These are phyloP conservation scores for Paramarasmius palmivorus DNA, from an alignment of 1,284 basidiomycete species.

Conservation along the genomic window DNA sequence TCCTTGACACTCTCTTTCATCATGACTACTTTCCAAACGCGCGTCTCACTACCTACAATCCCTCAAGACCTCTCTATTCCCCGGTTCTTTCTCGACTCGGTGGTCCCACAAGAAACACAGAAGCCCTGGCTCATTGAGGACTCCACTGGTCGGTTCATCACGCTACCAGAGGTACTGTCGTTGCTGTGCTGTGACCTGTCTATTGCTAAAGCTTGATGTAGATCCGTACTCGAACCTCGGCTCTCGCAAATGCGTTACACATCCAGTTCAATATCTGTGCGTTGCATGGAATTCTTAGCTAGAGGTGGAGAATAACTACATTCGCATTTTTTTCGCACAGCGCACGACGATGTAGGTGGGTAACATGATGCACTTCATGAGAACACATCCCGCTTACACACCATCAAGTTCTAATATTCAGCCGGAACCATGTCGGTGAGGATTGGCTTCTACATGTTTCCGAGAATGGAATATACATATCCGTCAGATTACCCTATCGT, in stretches of 20 bases:
- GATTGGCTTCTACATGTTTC: slow-evolving; percentile 1
- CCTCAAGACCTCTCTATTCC: slow-evolving; percentile 65
- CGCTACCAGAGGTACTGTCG: slow-evolving; percentile 42
- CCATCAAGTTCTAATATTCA: slow-evolving; percentile 54
- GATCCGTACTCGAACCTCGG: slow-evolving; percentile 48
- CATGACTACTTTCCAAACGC: slow-evolving; percentile 11
- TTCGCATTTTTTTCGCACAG: slow-evolving; percentile 22
- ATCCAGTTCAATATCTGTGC: slow-evolving; percentile 41
- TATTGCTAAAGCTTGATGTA: slow-evolving; percentile 21
- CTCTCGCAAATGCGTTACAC: slow-evolving; percentile 54
- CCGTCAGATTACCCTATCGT: slow-evolving; percentile 63
- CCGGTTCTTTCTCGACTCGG: slow-evolving; percentile 69
- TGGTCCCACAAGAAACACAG: slow-evolving; percentile 31
- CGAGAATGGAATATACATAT: background rate
- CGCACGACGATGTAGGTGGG: slow-evolving; percentile 52
- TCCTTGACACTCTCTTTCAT: background rate
- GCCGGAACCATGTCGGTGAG: slow-evolving; percentile 62
- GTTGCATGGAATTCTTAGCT: slow-evolving; percentile 16
- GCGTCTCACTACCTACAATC: slow-evolving; percentile 42
- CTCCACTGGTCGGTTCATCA: slow-evolving; percentile 41
- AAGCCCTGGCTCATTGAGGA: slow-evolving; percentile 63
- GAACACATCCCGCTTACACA: background rate
- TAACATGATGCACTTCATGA: slow-evolving; percentile 4
- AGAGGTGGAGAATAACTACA: background rate
- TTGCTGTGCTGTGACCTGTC: background rate